A percentile compares a stretch with the other conserved stretches of the same genome.
Evolutionary conservation across 345 rosid genomes (phyloP).

Genomic region (Eucalyptus brandiana): DNA sequence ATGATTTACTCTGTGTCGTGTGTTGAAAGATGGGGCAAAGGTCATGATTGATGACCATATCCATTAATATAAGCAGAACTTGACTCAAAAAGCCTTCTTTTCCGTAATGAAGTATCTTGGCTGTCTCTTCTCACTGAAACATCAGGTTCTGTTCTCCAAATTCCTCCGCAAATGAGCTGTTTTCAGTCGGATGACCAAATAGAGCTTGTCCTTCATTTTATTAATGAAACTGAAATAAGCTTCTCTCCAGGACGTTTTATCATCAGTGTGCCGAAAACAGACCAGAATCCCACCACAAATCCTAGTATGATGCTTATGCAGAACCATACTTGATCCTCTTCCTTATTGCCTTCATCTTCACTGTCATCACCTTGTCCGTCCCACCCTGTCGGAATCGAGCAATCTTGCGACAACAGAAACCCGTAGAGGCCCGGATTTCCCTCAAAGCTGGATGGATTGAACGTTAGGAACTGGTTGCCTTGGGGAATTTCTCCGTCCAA

Average conservation of each 20-base stretch:
- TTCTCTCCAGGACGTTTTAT: constrained; percentile 3
- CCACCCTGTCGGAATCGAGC: neutral
- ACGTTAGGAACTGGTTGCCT: neutral
- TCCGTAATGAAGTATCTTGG: neutral
- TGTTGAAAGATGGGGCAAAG: neutral
- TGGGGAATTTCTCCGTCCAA: constrained; percentile 2
- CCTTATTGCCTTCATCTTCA: neutral
- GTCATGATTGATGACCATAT: neutral
- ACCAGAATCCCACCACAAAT: constrained; percentile 10
- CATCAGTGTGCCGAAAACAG: neutral
- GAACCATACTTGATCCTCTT: neutral
- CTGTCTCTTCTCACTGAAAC: neutral
- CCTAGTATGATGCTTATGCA: constrained; percentile 3
- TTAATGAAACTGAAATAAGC: constrained; percentile 4
- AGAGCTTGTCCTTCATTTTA: neutral
- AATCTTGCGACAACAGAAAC: neutral
- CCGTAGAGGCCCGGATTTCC: constrained; percentile 8
- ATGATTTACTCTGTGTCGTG: neutral
- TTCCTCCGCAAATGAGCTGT: neutral
- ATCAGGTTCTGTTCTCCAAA: neutral
- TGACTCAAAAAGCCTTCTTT: neutral
- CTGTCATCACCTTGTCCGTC: neutral
- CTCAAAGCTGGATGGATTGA: neutral
- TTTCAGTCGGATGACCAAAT: neutral
- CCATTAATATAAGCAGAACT: neutral